Base-by-base conservation (phyloP, 1,284 basidiomycete species). In the Ustilago cynodontis region DNA sequence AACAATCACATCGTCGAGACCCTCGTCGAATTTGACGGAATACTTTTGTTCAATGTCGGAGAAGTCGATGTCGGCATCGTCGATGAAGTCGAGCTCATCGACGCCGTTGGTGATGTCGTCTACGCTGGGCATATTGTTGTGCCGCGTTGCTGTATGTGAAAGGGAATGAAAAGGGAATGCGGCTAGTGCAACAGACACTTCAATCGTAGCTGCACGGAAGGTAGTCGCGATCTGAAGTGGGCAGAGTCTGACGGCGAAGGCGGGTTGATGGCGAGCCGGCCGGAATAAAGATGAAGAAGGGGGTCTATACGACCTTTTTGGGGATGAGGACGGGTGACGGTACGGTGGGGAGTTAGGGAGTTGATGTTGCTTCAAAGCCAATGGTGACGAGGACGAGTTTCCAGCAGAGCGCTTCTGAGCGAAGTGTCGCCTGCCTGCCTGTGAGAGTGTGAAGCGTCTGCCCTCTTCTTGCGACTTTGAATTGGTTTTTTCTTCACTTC, bases 31-130 rank as follows among this genome's bases (percentile, higher is more conserved):
- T 55, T 84, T 77, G 71, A 85, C 78, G 31, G 82, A 77, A 66
- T 83, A 96, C 94, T 94, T 93, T 87, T 90, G 90, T 86, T 98
- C 95, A 80, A 99, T 97, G 86, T 98, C 95, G 62, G 92, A 91
- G 86, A 92, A 98, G 86, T 98, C 93, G 79, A 97, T 93, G 65
- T 91, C 92, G 64, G 93, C 91, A 65, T 81, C 78, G 59, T 79
- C 69, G 58, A 72, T 58, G 31, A 80, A 63, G 49, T 68, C 60
- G 59, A 76, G 61, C n/a, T 75, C 61, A 54, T 79, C 58, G 65
- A 72, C 71, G 54, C 79, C 77, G 63, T 81, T 81, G 56, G 77
- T 75, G 71, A 81, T 77, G 55, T 69, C 65, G 45, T 76, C 59
- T 49, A 69, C 65, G 71, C 67, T 60, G 13, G 78, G 56, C 78